A percentile compares a stretch with the other conserved stretches of the same genome.
Conservation (phyloP, 2,329 filamentous ascomycete species). For the Bretziella fagacearum region DNA sequence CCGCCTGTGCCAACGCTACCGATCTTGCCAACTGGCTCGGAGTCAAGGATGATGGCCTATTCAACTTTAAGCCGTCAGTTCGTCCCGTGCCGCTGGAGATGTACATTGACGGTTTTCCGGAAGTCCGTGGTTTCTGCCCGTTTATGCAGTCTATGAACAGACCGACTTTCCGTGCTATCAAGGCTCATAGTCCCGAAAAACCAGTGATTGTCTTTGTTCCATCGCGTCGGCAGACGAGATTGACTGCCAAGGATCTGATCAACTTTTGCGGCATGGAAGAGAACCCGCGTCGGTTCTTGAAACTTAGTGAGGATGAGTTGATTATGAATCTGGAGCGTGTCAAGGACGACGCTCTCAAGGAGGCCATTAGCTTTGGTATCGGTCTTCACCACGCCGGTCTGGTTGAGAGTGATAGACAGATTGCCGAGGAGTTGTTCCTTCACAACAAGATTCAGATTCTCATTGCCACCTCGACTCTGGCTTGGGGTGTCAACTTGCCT, state of each 20-base stretch:
- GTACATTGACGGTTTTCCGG: constrained; percentile 93
- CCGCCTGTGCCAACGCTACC: constrained; percentile 85
- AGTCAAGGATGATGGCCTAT: constrained; percentile 72
- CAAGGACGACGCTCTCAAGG: constrained; percentile 81
- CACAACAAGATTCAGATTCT: constrained; percentile 98
- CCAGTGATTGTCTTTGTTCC: constrained; percentile 97
- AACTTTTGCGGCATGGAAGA: constrained; percentile 98
- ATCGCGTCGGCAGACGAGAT: constrained; percentile 79
- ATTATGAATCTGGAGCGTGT: constrained; percentile 74
- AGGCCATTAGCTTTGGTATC: constrained; percentile 94
- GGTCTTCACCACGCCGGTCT: constrained; percentile 93
- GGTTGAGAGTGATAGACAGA: constrained; percentile 79
- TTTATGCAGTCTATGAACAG: constrained; percentile 99
- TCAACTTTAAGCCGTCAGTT: constrained; percentile 95
- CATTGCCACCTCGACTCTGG: constrained; percentile 85
- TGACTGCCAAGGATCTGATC: constrained; percentile 92
- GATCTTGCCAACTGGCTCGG: constrained; percentile 94
- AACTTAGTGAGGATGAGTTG: constrained; percentile 88
- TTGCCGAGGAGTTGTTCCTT: constrained; percentile 86
- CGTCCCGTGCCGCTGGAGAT: constrained; percentile 90
- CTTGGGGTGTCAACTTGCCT: constrained; percentile 95
- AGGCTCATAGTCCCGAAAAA: constrained; percentile 88
- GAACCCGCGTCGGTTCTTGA: constrained; percentile 80
- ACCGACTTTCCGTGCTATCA: constrained; percentile 89
- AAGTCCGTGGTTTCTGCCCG: constrained; percentile 87